Evolutionary conservation across 140 eudicot genomes (phyloP), one percentile per base, ranked within the genome.

Genomic region (Senecio squalidus): DNA sequence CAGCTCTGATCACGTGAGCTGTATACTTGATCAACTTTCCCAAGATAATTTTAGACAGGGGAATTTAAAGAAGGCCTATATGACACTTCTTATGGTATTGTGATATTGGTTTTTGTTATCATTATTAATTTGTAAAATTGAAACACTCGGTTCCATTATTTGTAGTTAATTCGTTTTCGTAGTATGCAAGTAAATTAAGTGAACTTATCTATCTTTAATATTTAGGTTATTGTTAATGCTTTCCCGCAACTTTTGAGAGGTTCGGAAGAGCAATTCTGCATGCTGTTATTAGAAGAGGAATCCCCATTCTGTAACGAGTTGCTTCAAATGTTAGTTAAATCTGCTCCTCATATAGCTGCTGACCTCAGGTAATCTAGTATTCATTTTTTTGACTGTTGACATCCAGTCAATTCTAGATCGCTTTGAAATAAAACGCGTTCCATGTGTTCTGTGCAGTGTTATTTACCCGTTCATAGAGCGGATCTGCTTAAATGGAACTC

Each of bases 221-320:
- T 39, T 21, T 57, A 93, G 99, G 76, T 70, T 74, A 82, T 93
- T 58, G 45, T 84, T 62, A 67, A 76, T 60, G 68, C 76, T 47
- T 85, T 82, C 70, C 99, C 99, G 11, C 66, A 58, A 58, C 95
- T 88, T 47, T 48, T 84, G 76, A 84, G 85, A 68, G 95, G 95
- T 54, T 75, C 76, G 10, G 96, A 93, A 75, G 72, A 82, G 66
- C 78, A 64, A 68, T 77, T 93, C 29, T 73, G 82, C 70, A 29
- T 9, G 56, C 62, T 84, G 60, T 66, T 92, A 60, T 71, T 64
- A 27, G 68, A 84, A 64, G 82, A 64, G 39, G 55, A 71, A 29
- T 61, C 78, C 51, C 68, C 74, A 18, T 66, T 76, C 30, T 31
- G 68, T 67, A 89, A 75, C 48, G 88, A 82, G 62, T 69, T 88